These are phyloP conservation scores for Circinella umbellata DNA, from an alignment of 371 early-diverging fungal genomes.

Conservation along the genomic window DNA sequence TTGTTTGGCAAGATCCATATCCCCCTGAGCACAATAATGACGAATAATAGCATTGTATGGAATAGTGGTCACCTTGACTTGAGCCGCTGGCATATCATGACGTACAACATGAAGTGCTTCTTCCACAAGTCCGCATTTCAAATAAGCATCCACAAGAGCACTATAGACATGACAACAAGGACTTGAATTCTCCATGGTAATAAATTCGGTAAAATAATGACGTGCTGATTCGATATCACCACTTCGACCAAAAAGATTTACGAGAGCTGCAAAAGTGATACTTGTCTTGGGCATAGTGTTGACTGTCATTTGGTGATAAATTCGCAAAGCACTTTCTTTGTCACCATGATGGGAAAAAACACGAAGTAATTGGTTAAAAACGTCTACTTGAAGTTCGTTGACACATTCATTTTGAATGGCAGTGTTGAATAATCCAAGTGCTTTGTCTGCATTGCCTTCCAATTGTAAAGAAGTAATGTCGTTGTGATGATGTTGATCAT, in stretches of 20 bases:
- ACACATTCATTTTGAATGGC: conserved; percentile 29
- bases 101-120: conserved; percentile 44
- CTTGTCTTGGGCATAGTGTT: conserved; percentile 21
- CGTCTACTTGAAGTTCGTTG: conserved; percentile 39
- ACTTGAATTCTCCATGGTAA: conserved; percentile 11
- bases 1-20: conserved; percentile 34
- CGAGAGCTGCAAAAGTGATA: conserved; percentile 50
- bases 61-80: conserved; percentile 37
- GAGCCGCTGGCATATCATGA: conserved; percentile 33
- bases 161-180: conserved; percentile 49
- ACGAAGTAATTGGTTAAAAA: conserved; percentile 48
- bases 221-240: conserved; percentile 45
- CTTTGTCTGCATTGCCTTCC: conserved; percentile 39
- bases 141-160: conserved; percentile 48
- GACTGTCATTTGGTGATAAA: conserved; percentile 38
- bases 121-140: conserved; percentile 39
- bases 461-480: conserved; percentile 34
- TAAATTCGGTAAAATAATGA: conserved; percentile 39
- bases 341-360: conserved; percentile 47
- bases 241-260: conserved; percentile 49
- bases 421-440: conserved; percentile 36
- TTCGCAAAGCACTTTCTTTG: conserved; percentile 32
- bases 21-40: conserved; percentile 36
- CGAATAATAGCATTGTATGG: conserved; percentile 53
- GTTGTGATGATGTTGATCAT: conserved; percentile 18